Conservation (phyloP, 768 basidiomycete genomes). For the Mycena capillaripes region DNA sequence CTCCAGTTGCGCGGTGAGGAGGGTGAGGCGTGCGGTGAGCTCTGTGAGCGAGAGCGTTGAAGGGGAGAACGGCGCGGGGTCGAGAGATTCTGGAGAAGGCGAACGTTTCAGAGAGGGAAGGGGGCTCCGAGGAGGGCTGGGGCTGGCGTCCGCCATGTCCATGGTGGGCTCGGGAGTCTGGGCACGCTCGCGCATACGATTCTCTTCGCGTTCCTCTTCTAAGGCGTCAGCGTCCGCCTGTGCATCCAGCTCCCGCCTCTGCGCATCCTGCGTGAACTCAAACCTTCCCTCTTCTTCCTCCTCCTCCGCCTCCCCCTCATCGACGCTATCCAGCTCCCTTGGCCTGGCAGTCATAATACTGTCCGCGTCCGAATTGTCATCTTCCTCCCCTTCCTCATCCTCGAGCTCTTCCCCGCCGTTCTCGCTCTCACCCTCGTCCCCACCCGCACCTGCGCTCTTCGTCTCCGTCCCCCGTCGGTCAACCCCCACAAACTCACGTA, state of each 20-base stretch:
- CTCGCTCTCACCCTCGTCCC: slow-evolving; percentile 16
- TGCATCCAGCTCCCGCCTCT: slow-evolving; percentile 74
- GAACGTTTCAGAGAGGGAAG: slow-evolving; percentile 33
- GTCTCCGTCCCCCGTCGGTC: slow-evolving; percentile 18
- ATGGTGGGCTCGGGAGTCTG: slow-evolving; percentile 34
- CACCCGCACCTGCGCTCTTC: background rate
- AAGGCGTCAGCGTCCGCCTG: slow-evolving; percentile 80
- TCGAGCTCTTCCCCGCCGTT: slow-evolving; percentile 69
- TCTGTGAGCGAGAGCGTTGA: slow-evolving; percentile 58
- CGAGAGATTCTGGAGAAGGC: too few species aligned
- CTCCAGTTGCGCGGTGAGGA: slow-evolving; percentile 78
- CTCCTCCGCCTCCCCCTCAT: slow-evolving; percentile 40
- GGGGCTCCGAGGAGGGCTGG: slow-evolving; percentile 34
- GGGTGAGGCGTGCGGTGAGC: slow-evolving; percentile 72
- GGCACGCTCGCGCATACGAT: slow-evolving; percentile 27
- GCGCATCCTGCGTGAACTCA: slow-evolving; percentile 34
- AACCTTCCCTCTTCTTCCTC: slow-evolving; percentile 27
- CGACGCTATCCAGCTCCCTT: slow-evolving; percentile 54
- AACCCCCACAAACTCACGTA: slow-evolving; percentile 71
- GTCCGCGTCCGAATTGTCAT: slow-evolving; percentile 68
- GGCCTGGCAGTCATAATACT: slow-evolving; percentile 81
- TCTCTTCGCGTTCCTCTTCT: slow-evolving; percentile 24
- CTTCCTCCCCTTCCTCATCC: slow-evolving; percentile 62
- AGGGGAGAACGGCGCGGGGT: background rate
- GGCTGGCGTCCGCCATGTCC: background rate